These are phyloP conservation scores for Alopecurus myosuroides DNA, from an alignment of 176 grass and related monocot genomes.

Conservation along the genomic window DNA sequence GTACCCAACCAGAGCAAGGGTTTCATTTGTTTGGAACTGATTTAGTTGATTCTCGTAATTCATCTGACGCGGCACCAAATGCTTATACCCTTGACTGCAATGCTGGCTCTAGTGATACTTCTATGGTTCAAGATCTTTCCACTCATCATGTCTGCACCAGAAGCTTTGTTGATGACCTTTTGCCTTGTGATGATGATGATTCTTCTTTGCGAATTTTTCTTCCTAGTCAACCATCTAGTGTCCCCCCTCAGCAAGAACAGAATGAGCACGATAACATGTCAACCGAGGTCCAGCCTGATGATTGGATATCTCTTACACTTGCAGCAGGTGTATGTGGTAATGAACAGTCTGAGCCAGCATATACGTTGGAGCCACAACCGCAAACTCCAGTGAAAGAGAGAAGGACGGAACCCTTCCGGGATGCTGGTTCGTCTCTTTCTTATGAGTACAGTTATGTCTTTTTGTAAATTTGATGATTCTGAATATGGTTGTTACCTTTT, in stretches of 20 bases:
- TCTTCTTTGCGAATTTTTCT: slow-evolving; percentile 74
- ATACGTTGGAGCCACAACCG: slow-evolving; percentile 30
- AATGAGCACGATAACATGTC: slow-evolving; percentile 25
- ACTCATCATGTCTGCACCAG: slow-evolving; percentile 20
- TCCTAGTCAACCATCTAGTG: slow-evolving; percentile 54
- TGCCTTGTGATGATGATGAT: slow-evolving; percentile 55
- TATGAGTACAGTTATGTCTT: slow-evolving; percentile 3
- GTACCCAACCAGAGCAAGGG: slow-evolving; percentile 38
- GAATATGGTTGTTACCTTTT: background rate
- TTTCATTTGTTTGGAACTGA: slow-evolving; percentile 72
- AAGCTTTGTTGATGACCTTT: slow-evolving; percentile 69
- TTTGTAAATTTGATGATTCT: background rate
- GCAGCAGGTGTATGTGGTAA: slow-evolving; percentile 49
- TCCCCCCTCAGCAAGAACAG: slow-evolving; percentile 44
- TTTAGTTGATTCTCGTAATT: slow-evolving; percentile 52
- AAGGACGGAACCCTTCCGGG: slow-evolving; percentile 30
- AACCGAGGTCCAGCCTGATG: slow-evolving; percentile 57
- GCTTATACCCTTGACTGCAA: slow-evolving; percentile 52
- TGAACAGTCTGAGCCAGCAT: slow-evolving; percentile 30
- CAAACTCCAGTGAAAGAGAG: slow-evolving; percentile 41
- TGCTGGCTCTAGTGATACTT: slow-evolving; percentile 28
- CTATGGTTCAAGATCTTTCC: slow-evolving; percentile 40
- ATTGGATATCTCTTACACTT: slow-evolving; percentile 79
- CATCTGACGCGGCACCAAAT: slow-evolving; percentile 33
- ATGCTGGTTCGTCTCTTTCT: slow-evolving; percentile 56